phyloP scores from a whole-genome alignment of 176 grass and related monocot genomes.

The Cocos nucifera region DNA sequence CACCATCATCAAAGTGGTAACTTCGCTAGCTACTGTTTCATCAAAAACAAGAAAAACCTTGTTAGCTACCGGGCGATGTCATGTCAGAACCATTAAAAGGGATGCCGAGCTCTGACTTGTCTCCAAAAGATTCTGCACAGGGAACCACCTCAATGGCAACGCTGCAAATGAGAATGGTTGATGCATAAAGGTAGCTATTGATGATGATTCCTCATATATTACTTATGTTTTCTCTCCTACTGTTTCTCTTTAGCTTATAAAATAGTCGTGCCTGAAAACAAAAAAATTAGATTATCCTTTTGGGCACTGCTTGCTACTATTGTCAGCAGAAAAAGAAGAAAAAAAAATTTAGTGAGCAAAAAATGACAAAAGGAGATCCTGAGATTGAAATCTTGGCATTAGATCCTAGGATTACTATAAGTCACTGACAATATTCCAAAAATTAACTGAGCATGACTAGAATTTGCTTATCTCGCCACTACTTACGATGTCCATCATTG shows the following conservation, averaged over 20 bases:
- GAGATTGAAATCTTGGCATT: no score
- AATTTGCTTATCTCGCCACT: no score
- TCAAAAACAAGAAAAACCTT: background rate
- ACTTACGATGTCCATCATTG: no score
- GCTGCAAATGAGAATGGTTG: constrained; percentile 52
- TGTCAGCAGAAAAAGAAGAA: no score
- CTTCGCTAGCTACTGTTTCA: constrained; percentile 28
- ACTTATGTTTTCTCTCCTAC: constrained; percentile 52
- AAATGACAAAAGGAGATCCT: no score
- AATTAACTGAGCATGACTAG: no score
- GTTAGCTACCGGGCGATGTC: constrained; percentile 30
- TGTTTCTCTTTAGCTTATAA: constrained; percentile 54
- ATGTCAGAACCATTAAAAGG: constrained; percentile 42
- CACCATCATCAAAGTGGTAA: constrained; percentile 55
- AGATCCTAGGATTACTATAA: no score
- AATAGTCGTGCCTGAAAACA: constrained; percentile 55
- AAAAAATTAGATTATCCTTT: background rate
- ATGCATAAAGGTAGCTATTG: constrained; percentile 35
- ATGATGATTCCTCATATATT: constrained; percentile 41
- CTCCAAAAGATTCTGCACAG: constrained; percentile 57
- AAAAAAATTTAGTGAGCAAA: no score
- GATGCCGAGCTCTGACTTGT: constrained; percentile 60
- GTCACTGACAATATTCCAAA: no score
- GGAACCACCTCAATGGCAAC: constrained; percentile 65
- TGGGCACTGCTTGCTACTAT: no score